A percentile compares a stretch with the other conserved stretches of the same genome.
These are phyloP conservation scores for Salmacisia buchloeana DNA, from an alignment of 1,284 basidiomycete species.

Conservation along the genomic window DNA sequence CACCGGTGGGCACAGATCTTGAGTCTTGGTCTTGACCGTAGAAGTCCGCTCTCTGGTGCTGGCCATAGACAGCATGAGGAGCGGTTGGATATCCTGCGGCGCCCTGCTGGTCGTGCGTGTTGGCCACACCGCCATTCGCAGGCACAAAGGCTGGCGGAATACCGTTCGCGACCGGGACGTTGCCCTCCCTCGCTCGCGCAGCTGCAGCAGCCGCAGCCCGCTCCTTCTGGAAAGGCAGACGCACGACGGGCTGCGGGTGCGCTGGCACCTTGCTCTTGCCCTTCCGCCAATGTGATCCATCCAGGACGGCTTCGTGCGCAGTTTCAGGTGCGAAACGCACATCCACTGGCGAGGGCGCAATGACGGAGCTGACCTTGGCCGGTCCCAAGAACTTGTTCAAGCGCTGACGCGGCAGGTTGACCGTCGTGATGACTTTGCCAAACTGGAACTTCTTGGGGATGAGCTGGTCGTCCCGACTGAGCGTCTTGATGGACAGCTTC, in stretches of 20 bases:
- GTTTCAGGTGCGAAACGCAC: conserved; percentile 7
- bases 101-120: no score
- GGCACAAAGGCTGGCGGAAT: no score
- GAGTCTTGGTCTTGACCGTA: neutral
- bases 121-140: no score
- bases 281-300: conserved; percentile 16
- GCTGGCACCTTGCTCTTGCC: conserved; percentile 10
- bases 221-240: neutral
- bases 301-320: conserved; percentile 1
- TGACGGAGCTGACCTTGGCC: conserved; percentile 15
- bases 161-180: neutral
- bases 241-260: conserved; percentile 6
- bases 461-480: conserved; percentile 38
- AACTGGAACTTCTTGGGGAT: conserved; percentile 38
- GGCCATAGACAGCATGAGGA: no score
- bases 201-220: neutral
- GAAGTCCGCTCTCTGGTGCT: no score
- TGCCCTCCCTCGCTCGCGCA: neutral
- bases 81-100: no score
- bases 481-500: conserved; percentile 29
- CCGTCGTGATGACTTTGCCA: conserved; percentile 31
- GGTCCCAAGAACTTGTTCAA: conserved; percentile 1
- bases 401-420: conserved; percentile 20
- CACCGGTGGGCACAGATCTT: conserved; percentile 12
- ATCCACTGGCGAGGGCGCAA: conserved; percentile 17